phyloP scores from a whole-genome alignment of 192 early-diverging fungal species.

The Helicostylum pulchrum region DNA sequence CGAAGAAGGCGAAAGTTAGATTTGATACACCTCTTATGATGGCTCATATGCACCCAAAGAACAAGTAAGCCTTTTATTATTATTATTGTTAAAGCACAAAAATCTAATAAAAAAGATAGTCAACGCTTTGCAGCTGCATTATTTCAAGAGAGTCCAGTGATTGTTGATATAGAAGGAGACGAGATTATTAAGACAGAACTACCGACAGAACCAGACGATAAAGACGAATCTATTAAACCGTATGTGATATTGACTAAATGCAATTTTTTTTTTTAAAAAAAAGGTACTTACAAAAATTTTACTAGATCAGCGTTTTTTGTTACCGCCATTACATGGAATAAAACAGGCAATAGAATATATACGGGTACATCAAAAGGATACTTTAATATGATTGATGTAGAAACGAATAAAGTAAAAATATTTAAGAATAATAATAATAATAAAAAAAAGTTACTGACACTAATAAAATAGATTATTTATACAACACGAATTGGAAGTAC shows the following conservation, averaged over 20 bases:
- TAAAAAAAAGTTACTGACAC: neutral
- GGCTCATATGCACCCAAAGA: constrained; percentile 77
- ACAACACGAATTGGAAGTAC: constrained; percentile 35
- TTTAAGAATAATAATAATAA: neutral
- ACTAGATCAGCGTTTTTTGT: constrained; percentile 21
- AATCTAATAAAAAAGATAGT: constrained; percentile 39
- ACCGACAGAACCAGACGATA: constrained; percentile 15
- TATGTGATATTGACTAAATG: neutral
- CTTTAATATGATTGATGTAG: constrained; percentile 57
- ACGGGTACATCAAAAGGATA: constrained; percentile 67
- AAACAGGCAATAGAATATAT: constrained; percentile 53
- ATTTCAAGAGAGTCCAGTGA: constrained; percentile 42
- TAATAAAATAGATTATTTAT: constrained; percentile 34
- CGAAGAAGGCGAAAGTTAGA: constrained; percentile 51
- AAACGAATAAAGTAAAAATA: constrained; percentile 50
- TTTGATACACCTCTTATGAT: constrained; percentile 69
- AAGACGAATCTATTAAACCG: constrained; percentile 1
- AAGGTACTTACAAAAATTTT: neutral
- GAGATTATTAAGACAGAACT: constrained; percentile 18
- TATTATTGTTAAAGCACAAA: constrained; percentile 30
- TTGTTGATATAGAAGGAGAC: constrained; percentile 44
- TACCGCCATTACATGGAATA: constrained; percentile 28
- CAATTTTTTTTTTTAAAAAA: neutral
- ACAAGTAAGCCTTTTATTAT: constrained; percentile 48
- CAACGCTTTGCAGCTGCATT: constrained; percentile 49